Evolutionary conservation across 306 rosid genomes (phyloP).

Genomic region (Macrotyloma uniflorum): DNA sequence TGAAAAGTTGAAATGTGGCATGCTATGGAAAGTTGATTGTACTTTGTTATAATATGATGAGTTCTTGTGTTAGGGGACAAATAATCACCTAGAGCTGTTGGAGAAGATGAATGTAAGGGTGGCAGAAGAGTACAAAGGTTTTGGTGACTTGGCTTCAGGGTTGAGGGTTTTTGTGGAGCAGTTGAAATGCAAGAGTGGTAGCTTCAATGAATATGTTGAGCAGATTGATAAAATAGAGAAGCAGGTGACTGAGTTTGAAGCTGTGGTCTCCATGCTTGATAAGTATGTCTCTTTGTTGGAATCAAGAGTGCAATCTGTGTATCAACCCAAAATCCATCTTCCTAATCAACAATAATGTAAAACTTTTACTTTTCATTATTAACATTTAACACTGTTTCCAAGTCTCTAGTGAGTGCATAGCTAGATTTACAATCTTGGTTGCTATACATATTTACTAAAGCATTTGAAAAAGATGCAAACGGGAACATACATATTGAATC

Average conservation of each 20-base stretch:
- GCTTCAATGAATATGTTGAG: constrained; percentile 69
- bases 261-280: constrained; percentile 81
- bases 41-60: background rate
- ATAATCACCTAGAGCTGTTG: constrained; percentile 78
- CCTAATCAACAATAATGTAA: constrained; percentile 29
- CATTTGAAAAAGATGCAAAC: background rate
- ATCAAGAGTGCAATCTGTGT: constrained; percentile 60
- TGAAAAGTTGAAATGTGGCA: background rate
- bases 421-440: background rate
- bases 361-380: background rate
- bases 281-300: constrained; percentile 67
- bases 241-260: constrained; percentile 92
- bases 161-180: constrained; percentile 87
- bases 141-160: constrained; percentile 90
- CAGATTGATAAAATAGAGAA: constrained; percentile 80
- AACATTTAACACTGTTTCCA: constrained; percentile 1
- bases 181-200: constrained; percentile 71
- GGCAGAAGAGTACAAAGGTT: constrained; percentile 80
- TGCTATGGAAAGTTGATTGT: background rate
- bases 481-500: background rate
- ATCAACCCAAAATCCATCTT: constrained; percentile 51
- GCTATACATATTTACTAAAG: background rate
- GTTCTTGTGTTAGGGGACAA: constrained; percentile 60
- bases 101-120: constrained; percentile 86
- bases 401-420: background rate